Base-by-base conservation (phyloP, 306 rosid genomes). In the Cicer bijugum region DNA sequence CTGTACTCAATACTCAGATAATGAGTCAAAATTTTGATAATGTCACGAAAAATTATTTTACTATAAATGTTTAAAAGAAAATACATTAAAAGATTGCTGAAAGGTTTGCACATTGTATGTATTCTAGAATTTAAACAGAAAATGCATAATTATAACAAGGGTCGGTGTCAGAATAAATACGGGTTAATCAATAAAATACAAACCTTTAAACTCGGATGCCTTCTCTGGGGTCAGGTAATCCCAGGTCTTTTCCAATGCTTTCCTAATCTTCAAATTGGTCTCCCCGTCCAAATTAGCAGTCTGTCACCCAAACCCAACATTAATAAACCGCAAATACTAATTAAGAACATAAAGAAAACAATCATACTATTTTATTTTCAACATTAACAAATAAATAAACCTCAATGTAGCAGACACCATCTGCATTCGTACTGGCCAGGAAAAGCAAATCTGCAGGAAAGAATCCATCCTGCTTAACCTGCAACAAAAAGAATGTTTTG, bases 231-330 rank as follows among this genome's bases (percentile, higher is more conserved):
- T 86, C 66, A 77, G 72, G 76, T 86, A 91, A 87, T 93, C 98
- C 97, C 98, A 93, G n/a, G 98, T 93, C 81, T 85, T 93, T 76
- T 93, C 98, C 78, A 85, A 57, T 60, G 91, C 98, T 86, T 93
- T 93, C 66, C 96, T 84, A 77, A 93, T 93, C 85, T 93, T 93
- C 72, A 93, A 88, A 86, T 93, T 93, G 68, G 97, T 93, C 84
- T 93, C 98, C 86, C 97, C 98, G 4, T 93, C 98, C 86, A 93
- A 81, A 86, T 93, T 93, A 78, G 98, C 97, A 71, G 98, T 93
- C 97, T 91, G 83, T 65, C 62, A 74, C 47, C 70, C 77, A 74
- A 57, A 81, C 60, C 52, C 38, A 55, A 46, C 38, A 76, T 73
- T 45, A 71, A 59, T 44, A 63, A 75, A 65, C 33, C 7, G 55